These are phyloP conservation scores for Graphiopsis chlorocephala DNA, from an alignment of 2,329 filamentous ascomycete genomes.

Conservation along the genomic window DNA sequence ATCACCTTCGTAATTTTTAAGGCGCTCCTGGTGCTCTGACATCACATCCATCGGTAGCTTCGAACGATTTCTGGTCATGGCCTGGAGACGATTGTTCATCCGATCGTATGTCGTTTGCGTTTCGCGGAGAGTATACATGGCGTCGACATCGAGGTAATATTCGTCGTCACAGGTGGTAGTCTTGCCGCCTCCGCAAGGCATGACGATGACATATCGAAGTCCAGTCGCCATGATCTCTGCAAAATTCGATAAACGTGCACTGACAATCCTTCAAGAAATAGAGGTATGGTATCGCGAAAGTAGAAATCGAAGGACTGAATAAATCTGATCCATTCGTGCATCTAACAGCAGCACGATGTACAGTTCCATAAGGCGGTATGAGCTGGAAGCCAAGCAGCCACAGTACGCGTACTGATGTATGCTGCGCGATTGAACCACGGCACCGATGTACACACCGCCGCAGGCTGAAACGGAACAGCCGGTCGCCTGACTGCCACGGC, in stretches of 20 bases:
- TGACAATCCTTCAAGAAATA: not conserved
- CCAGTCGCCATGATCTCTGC: not conserved
- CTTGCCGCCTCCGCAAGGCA: not conserved
- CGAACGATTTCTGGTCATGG: not conserved
- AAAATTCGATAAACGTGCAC: not conserved
- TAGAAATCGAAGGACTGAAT: not conserved
- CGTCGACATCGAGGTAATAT: not conserved
- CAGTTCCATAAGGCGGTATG: not conserved
- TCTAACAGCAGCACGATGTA: not conserved
- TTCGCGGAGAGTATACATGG: not conserved
- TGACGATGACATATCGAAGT: not conserved
- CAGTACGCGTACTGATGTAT: not conserved
- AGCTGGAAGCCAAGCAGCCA: not conserved
- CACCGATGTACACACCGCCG: not conserved
- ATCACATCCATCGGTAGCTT: not conserved
- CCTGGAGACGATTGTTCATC: not conserved
- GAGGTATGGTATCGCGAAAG: not conserved
- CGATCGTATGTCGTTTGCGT: not conserved
- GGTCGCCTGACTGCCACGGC: not conserved
- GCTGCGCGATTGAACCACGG: not conserved
- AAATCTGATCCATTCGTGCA: not conserved
- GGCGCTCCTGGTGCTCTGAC: not conserved
- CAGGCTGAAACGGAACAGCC: not conserved
- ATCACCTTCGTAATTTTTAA: not conserved
- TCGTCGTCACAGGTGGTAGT: not conserved